Evolutionary conservation across 805 yeast species (phyloP), one percentile per base, ranked within the genome.

Genomic region (Myxozyma neglecta): DNA sequence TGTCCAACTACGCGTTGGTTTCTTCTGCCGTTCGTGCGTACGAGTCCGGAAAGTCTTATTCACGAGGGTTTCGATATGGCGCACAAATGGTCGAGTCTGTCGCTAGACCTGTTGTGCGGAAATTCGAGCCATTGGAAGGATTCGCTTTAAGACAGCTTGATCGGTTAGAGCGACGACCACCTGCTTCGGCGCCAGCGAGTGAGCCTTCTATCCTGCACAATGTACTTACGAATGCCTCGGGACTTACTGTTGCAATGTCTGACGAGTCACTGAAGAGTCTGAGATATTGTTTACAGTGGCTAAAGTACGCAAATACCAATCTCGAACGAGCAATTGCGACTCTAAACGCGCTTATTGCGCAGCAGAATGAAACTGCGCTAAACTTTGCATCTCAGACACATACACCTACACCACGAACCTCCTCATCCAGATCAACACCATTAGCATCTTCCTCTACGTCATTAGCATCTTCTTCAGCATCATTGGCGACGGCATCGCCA

Each of bases 271-370:
- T 89, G 62, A 86, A 86, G 66, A 81, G 92, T 66, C 72, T 91
- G 51, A 85, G 88, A 42, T 88, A 93, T 70, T 85, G 96, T 69
- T 79, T 92, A 51, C 92, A 90, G 68, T 79, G 92, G 56, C 77
- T 91, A 59, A 87, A 87, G 70, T 78, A 90, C 53, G 97, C 97
- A 2, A 91, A 90, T 70, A 84, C 83, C 59, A 90, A 87, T 69
- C 79, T 91, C 37, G 85, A 87, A 51, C 78, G 82, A 52, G 85
- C 90, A 66, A 88, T 91, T 18, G 79, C 79, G 57, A 80, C 79
- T 60, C 76, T 91, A 45, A 91, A 88, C 69, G 78, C 76, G n/a
- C 69, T 79, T 46, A 81, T 87, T 2, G 66, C 63, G 24, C 80
- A 80, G 60, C 60, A 64, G 16, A n/a, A 37, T 49, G 49, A 36